A percentile compares a stretch with the other conserved stretches of the same genome.
phyloP scores from a whole-genome alignment of 129 eudicot species.

The Solidago caesia region DNA sequence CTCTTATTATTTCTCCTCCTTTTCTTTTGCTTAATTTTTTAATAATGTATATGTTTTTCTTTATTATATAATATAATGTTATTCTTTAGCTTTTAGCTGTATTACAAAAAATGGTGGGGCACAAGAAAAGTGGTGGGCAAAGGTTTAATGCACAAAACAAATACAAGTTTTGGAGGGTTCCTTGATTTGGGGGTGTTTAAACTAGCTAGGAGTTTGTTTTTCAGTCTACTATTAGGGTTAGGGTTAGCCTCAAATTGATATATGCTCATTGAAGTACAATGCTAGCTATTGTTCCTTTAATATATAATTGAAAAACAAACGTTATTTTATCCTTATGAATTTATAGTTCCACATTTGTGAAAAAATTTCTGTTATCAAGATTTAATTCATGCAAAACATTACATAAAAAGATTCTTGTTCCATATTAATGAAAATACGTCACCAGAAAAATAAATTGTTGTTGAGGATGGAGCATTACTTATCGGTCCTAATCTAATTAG shows the following conservation, averaged over 20 bases:
- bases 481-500: no score
- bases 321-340: no score
- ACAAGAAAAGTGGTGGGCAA: conserved; percentile 50
- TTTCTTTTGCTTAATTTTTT: conserved; percentile 18
- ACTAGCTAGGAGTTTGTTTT: conserved; percentile 32
- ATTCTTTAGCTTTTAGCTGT: conserved; percentile 71
- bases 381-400: no score
- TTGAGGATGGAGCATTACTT: no score
- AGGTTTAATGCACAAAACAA: conserved; percentile 56
- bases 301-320: no score
- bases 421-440: no score
- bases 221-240: conserved; percentile 37
- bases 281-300: no score
- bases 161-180: conserved; percentile 49
- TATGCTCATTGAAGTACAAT: conserved; percentile 7
- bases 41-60: conserved; percentile 28
- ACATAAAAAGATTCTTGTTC: no score
- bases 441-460: no score
- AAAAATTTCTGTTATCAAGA: no score
- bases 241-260: conserved; percentile 32
- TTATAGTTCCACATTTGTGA: no score
- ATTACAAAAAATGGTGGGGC: conserved; percentile 55
- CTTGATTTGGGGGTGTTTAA: conserved; percentile 49
- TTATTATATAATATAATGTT: conserved; percentile 20
- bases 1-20: conserved; percentile 18